A percentile compares a stretch with the other conserved stretches of the same genome.
These are phyloP conservation scores for Botryotinia calthae DNA, from an alignment of 2,329 filamentous ascomycete species.

Conservation along the genomic window DNA sequence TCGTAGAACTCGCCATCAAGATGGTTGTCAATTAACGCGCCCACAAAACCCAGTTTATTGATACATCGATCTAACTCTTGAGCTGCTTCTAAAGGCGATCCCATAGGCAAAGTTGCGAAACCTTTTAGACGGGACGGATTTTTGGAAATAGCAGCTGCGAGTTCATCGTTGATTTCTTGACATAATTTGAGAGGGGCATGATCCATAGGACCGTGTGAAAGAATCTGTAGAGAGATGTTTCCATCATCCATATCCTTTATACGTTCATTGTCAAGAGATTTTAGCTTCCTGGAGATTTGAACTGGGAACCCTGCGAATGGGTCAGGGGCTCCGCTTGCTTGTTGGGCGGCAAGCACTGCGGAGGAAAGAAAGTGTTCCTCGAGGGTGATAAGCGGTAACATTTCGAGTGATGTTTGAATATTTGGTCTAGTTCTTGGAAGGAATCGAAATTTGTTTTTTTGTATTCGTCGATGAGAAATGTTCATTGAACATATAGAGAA, in stretches of 20 bases:
- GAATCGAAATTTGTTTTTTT: too few species aligned
- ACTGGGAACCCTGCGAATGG: slow-evolving; percentile 36
- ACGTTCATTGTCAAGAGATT: slow-evolving; percentile 28
- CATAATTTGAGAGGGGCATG: slow-evolving; percentile 23
- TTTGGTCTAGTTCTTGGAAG: not conserved
- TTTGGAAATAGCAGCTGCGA: slow-evolving; percentile 35
- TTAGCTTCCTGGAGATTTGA: slow-evolving; percentile 26
- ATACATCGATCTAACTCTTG: slow-evolving; percentile 43
- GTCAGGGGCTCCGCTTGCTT: slow-evolving; percentile 8
- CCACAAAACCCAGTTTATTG: slow-evolving; percentile 46
- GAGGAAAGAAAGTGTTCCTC: slow-evolving; percentile 43
- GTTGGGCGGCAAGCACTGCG: slow-evolving; percentile 17
- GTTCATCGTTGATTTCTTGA: slow-evolving; percentile 38
- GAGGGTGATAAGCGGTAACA: slow-evolving; percentile 42
- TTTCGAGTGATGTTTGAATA: slow-evolving; percentile 10
- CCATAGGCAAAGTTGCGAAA: slow-evolving; percentile 45
- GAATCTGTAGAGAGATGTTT: slow-evolving; percentile 33
- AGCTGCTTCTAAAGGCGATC: slow-evolving; percentile 40
- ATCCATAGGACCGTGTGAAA: slow-evolving; percentile 37
- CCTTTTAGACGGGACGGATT: slow-evolving; percentile 43
- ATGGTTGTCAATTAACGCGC: slow-evolving; percentile 48
- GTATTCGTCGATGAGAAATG: not conserved
- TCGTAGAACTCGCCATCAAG: slow-evolving; percentile 45
- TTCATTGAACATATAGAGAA: not conserved
- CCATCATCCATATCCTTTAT: slow-evolving; percentile 35